Evolutionary conservation across 768 basidiomycete genomes (phyloP).

Genomic region (Panellus pusillus): DNA sequence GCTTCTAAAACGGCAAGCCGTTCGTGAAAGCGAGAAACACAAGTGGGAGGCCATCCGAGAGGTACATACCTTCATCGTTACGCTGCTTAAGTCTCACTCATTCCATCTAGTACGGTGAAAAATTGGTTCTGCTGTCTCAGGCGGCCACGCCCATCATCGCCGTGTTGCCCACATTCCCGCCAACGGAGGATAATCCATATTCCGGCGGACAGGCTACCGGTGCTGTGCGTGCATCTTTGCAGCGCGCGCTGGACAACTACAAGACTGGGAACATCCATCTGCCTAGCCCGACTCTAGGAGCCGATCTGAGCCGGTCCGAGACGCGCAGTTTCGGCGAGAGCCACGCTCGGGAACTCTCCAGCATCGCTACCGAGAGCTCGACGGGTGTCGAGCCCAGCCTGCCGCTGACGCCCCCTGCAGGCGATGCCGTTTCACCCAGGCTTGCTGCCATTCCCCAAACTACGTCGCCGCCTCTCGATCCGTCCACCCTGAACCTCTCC

Average conservation of each 20-base stretch:
- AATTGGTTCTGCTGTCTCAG: conserved; percentile 71
- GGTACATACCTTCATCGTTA: conserved; percentile 39
- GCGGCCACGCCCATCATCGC: conserved; percentile 62
- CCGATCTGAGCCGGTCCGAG: conserved; percentile 69
- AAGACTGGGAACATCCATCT: conserved; percentile 64
- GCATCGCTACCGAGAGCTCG: conserved; percentile 40
- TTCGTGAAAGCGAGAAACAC: conserved; percentile 69
- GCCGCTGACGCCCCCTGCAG: conserved; percentile 39
- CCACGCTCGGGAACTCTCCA: conserved; percentile 71
- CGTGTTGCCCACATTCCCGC: conserved; percentile 69
- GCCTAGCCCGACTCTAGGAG: conserved; percentile 40
- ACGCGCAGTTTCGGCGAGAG: conserved; percentile 84
- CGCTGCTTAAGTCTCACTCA: background rate
- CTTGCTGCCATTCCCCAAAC: conserved; percentile 5
- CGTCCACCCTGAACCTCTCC: conserved; percentile 36
- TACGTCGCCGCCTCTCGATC: conserved; percentile 34
- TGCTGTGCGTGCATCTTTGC: conserved; percentile 69
- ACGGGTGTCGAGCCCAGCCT: conserved; percentile 33
- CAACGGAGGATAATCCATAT: conserved; percentile 56
- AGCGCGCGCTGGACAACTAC: conserved; percentile 78
- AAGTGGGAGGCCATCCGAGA: conserved; percentile 86
- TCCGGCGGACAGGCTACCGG: conserved; percentile 63
- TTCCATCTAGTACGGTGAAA: conserved; percentile 69
- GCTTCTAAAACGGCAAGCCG: conserved; percentile 71
- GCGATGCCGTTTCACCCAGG: background rate